phyloP scores from a whole-genome alignment of 2,329 filamentous ascomycete species.

The Colletotrichum horii region DNA sequence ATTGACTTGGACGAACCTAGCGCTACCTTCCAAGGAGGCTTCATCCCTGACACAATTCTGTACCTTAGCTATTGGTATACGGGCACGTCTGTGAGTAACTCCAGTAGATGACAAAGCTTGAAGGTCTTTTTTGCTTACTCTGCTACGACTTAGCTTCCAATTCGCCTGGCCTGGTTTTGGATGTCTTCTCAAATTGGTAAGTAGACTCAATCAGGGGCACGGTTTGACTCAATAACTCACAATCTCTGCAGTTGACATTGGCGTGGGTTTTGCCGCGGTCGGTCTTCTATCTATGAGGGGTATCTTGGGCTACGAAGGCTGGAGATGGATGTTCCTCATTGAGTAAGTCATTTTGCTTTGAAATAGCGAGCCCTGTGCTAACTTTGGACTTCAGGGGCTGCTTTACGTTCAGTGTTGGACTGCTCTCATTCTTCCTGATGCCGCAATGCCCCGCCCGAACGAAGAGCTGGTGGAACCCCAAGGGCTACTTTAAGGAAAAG shows the following conservation, averaged over 20 bases:
- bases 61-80: conserved; percentile 72
- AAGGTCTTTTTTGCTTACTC: neutral
- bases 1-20: neutral
- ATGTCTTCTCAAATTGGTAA: conserved; percentile 40
- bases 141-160: conserved; percentile 59
- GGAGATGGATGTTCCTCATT: conserved; percentile 60
- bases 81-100: conserved; percentile 45
- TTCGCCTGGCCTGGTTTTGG: conserved; percentile 73
- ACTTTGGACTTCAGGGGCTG: conserved; percentile 27
- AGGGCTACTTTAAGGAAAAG: conserved; percentile 61
- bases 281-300: conserved; percentile 61
- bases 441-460: conserved; percentile 39
- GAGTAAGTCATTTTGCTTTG: conserved; percentile 28
- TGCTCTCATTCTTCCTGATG: conserved; percentile 35
- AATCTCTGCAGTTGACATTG: conserved; percentile 40
- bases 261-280: conserved; percentile 60
- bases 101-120: fast-evolving
- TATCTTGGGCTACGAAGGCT: conserved; percentile 56
- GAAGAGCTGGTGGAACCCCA: conserved; percentile 50
- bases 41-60: conserved; percentile 37
- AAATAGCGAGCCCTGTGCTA: neutral
- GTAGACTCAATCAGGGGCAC: neutral
- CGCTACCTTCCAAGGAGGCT: conserved; percentile 44
- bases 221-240: neutral
- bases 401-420: conserved; percentile 50